Base-by-base conservation (phyloP, 805 yeast species). In the Starmerella stigmatis region DNA sequence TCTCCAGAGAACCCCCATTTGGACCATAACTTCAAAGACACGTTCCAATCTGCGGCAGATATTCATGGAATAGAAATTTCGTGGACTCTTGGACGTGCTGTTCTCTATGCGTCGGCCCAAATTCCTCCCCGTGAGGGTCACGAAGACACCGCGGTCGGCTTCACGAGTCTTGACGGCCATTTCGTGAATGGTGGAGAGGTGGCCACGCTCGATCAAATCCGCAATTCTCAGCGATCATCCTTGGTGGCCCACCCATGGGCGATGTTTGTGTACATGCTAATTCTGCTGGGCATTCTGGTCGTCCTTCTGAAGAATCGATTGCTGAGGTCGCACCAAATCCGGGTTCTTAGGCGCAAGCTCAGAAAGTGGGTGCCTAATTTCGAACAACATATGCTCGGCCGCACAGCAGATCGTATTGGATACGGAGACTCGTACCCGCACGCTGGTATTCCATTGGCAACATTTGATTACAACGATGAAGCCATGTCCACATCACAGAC, bases 31-130 rank as follows among this genome's bases (percentile, higher is more conserved):
- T 60, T 57, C 45, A 43, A 57, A 69, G 60, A 80, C 29, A 80
- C 88, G 0, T 86, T 92, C 63, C 86, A 81, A 62, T 81, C 94
- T 49, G 86, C 92, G 0, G 79, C 80, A 45, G 71, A 78, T 15
- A 76, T 92, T 26, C 73, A 84, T 48, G 96, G 94, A 2, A 75
- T 78, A 4, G 98, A 92, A 54, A 67, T 92, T 15, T 82, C 96
- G 0, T 92, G 99, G 99, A 89, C 97, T 0, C 61, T 92, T 28
- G 99, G 98, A 5, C 80, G 82, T 57, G 86, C 88, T 22, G 60
- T 92, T 4, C 61, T 89, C 11, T 84, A 78, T 60, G 96, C 95
- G 0, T 78, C 94, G 0, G 75, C 88, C 13, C 78, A 77, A 51
- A 70, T 84, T 6, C 60, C 58, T 30, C 52, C 59, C 2, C 2